Conservation (phyloP, 495 filamentous ascomycete species). For the Pseudoneurospora amorphoporcata region DNA sequence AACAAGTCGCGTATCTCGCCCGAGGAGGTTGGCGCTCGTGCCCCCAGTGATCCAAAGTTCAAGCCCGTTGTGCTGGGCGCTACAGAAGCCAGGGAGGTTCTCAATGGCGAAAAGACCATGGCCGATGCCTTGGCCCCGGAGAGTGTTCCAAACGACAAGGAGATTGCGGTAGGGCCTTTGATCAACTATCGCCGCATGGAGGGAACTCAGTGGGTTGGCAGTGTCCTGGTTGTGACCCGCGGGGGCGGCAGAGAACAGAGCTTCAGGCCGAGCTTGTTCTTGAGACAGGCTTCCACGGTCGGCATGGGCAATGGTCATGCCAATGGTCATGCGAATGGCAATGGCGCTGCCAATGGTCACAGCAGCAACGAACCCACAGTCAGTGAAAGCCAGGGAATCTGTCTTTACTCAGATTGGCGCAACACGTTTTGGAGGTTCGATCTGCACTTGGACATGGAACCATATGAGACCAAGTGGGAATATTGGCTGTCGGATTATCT, state of each 20-base stretch:
- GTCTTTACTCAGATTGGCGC: constrained; percentile 66
- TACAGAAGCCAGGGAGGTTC: constrained; percentile 15
- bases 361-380: neutral
- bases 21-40: constrained; percentile 2
- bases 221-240: constrained; percentile 67
- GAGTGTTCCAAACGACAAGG: constrained; percentile 31
- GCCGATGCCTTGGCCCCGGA: neutral
- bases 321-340: constrained; percentile 6
- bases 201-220: constrained; percentile 66
- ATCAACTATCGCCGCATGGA: constrained; percentile 81
- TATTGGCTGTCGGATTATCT: constrained; percentile 43
- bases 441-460: constrained; percentile 47
- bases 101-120: neutral
- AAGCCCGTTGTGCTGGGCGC: constrained; percentile 33
- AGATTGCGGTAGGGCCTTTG: constrained; percentile 70
- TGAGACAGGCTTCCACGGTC: constrained; percentile 14
- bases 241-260: constrained; percentile 43
- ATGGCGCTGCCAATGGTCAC: constrained; percentile 7
- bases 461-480: constrained; percentile 46
- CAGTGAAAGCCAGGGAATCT: constrained; percentile 33
- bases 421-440: constrained; percentile 79
- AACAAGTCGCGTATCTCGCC: constrained; percentile 37
- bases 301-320: neutral
- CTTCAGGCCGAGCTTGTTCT: constrained; percentile 19
- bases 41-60: constrained; percentile 13